These are phyloP conservation scores for Fusarium anthophilum DNA, from an alignment of 2,329 filamentous ascomycete genomes.

Conservation along the genomic window DNA sequence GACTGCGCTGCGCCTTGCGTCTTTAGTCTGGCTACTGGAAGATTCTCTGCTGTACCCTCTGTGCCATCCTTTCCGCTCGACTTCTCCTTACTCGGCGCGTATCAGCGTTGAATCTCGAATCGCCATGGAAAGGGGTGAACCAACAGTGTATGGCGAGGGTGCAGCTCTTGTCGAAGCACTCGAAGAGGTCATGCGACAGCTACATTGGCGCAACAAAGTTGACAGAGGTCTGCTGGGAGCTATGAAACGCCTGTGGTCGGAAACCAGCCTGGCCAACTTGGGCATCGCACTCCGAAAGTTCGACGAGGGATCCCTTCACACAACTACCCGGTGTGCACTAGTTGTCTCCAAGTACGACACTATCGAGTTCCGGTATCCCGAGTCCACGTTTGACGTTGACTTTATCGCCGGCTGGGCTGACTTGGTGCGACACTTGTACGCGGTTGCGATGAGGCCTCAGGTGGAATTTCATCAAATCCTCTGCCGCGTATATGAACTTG, in stretches of 20 bases:
- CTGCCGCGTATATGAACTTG: slow-evolving; percentile 36
- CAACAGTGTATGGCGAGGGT: slow-evolving; percentile 15
- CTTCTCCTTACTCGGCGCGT: slow-evolving; percentile 26
- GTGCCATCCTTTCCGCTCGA: slow-evolving; percentile 36
- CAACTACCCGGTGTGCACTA: slow-evolving; percentile 38
- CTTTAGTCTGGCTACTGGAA: slow-evolving; percentile 39
- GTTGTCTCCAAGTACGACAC: slow-evolving; percentile 40
- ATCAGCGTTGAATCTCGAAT: slow-evolving; percentile 34
- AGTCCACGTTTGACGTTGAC: slow-evolving; percentile 39
- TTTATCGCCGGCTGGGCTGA: slow-evolving; percentile 41
- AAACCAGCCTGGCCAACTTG: slow-evolving; percentile 10
- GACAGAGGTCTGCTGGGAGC: slow-evolving; percentile 5
- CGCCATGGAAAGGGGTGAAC: slow-evolving; percentile 7
- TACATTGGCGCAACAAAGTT: slow-evolving; percentile 17
- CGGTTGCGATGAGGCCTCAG: slow-evolving; percentile 26
- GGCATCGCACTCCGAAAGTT: slow-evolving; percentile 33
- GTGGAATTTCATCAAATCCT: slow-evolving; percentile 29
- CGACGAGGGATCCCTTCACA: slow-evolving; percentile 34
- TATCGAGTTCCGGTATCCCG: slow-evolving; percentile 44
- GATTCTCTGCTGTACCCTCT: slow-evolving; percentile 33
- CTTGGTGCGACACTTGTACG: slow-evolving; percentile 38
- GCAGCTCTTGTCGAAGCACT: slow-evolving; percentile 4
- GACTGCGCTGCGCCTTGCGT: slow-evolving; percentile 30
- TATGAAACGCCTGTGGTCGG: slow-evolving; percentile 34
- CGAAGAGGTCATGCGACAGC: background rate